Evolutionary conservation across 257 asterid species (phyloP).

Genomic region (Ilex aquifolium): DNA sequence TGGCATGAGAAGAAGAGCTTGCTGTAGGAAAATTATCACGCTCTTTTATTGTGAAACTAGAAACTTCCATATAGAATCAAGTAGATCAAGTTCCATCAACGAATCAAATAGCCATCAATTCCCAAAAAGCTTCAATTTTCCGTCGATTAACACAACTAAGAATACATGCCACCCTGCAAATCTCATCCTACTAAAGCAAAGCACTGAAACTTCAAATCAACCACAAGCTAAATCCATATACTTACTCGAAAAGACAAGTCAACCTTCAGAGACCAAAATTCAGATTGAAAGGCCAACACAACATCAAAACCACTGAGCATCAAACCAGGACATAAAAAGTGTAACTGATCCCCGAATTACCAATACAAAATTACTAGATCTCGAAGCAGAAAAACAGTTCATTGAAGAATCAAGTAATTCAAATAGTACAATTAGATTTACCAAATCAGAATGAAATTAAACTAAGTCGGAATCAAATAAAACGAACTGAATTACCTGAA

Average conservation of each 20-base stretch:
- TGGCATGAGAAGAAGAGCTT: too few relatives aligned
- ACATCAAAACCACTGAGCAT: background rate
- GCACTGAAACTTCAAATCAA: background rate
- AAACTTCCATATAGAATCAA: too few relatives aligned
- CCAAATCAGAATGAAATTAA: background rate
- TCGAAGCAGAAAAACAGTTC: background rate
- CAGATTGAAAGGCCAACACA: background rate
- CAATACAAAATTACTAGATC: background rate
- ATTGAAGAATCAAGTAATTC: background rate
- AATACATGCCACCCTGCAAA: too few relatives aligned
- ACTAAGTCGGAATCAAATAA: background rate
- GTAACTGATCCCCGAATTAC: background rate
- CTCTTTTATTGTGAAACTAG: too few relatives aligned
- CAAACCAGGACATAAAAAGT: background rate
- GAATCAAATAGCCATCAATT: too few relatives aligned
- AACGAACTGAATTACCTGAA: conserved; percentile 39
- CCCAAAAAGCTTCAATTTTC: too few relatives aligned
- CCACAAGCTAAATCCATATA: background rate
- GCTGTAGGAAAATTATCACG: too few relatives aligned
- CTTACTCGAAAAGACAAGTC: background rate
- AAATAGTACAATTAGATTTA: background rate
- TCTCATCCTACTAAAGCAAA: too few relatives aligned
- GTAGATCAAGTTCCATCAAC: too few relatives aligned
- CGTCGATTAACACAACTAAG: too few relatives aligned
- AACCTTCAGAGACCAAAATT: background rate